Evolutionary conservation across 129 eudicot species (phyloP).

Genomic region (Flaveria robusta): DNA sequence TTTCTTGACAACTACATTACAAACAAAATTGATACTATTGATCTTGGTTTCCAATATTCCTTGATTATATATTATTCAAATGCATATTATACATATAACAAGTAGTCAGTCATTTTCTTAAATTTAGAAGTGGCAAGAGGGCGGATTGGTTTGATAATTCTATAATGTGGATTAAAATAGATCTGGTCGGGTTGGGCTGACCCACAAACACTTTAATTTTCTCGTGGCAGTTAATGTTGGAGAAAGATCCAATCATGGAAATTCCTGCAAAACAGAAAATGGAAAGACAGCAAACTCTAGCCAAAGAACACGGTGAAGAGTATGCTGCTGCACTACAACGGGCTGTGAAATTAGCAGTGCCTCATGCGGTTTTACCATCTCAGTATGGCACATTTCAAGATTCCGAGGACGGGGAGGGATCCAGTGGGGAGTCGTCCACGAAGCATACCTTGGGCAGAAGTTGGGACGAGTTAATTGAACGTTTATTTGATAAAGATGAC

Average conservation of each 20-base stretch:
- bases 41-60: not conserved
- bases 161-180: not conserved
- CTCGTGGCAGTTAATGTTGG: slow-evolving; percentile 62
- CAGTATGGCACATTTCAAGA: slow-evolving; percentile 79
- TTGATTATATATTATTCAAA: not conserved
- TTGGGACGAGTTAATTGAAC: slow-evolving; percentile 76
- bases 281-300: slow-evolving; percentile 73
- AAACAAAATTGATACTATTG: not conserved
- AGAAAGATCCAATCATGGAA: slow-evolving; percentile 60
- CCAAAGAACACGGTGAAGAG: slow-evolving; percentile 70
- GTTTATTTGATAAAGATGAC: slow-evolving; percentile 64
- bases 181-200: not conserved
- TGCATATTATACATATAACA: not conserved
- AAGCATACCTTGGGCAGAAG: slow-evolving; percentile 45
- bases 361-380: slow-evolving; percentile 70
- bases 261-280: slow-evolving; percentile 78
- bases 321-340: slow-evolving; percentile 72
- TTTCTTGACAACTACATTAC: not conserved
- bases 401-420: slow-evolving; percentile 40
- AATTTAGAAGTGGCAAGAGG: not conserved
- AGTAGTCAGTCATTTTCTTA: not conserved
- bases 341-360: slow-evolving; percentile 72
- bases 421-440: slow-evolving; percentile 29
- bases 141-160: not conserved
- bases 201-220: not conserved